These are phyloP conservation scores for Mariannaea elegans DNA, from an alignment of 2,329 filamentous ascomycete species.

Conservation along the genomic window DNA sequence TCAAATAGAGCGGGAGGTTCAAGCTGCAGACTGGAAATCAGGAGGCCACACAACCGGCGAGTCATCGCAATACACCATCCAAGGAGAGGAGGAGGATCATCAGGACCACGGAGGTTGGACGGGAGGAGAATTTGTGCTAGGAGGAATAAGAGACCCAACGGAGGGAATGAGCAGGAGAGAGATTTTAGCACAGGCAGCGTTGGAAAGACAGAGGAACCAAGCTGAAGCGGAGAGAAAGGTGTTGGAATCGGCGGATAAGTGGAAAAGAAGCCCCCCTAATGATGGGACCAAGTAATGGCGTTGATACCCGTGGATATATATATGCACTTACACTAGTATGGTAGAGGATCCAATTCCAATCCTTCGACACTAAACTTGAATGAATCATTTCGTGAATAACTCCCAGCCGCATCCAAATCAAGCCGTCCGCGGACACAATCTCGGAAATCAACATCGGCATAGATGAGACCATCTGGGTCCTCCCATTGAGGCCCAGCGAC, in stretches of 20 bases:
- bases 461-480: slow-evolving; percentile 72
- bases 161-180: slow-evolving; percentile 73
- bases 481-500: slow-evolving; percentile 87
- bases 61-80: slow-evolving; percentile 66
- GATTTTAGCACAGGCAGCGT: slow-evolving; percentile 67
- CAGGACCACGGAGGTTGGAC: slow-evolving; percentile 80
- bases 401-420: slow-evolving; percentile 85
- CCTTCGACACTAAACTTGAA: slow-evolving; percentile 70
- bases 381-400: slow-evolving; percentile 78
- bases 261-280: slow-evolving; percentile 25
- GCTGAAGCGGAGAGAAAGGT: slow-evolving; percentile 45
- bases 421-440: slow-evolving; percentile 84
- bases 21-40: slow-evolving; percentile 78
- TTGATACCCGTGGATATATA: background rate
- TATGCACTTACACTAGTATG: slow-evolving; percentile 50
- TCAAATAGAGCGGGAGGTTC: slow-evolving; percentile 88
- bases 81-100: slow-evolving; percentile 60
- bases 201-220: slow-evolving; percentile 48
- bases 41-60: slow-evolving; percentile 74
- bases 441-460: slow-evolving; percentile 83
- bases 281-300: slow-evolving; percentile 40
- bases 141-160: slow-evolving; percentile 58
- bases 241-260: slow-evolving; percentile 40
- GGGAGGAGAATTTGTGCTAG: slow-evolving; percentile 80
- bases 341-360: slow-evolving; percentile 65